Base-by-base conservation (phyloP, 495 filamentous ascomycete genomes). In the Lichina pygmaea region DNA sequence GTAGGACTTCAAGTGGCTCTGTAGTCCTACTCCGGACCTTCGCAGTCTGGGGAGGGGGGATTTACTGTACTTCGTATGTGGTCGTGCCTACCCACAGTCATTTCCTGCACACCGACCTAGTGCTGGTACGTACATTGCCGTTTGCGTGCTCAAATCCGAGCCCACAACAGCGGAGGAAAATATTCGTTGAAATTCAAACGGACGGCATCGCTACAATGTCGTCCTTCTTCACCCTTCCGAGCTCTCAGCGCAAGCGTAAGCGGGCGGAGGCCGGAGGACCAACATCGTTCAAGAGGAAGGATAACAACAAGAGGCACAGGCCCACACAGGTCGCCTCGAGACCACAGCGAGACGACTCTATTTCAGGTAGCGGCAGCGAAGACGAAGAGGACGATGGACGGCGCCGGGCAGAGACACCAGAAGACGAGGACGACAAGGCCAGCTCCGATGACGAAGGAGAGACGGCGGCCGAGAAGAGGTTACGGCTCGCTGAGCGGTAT, bases 401-500 rank as follows among this genome's bases (percentile, higher is more conserved):
- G 53, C 41, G 50, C 33, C 41, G 44, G 13, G 44, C 37, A n/a
- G 44, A 40, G 13, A 48, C 48, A 39, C 63, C 58, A 34, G 41
- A 48, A 8, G 58, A 58, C 3, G 65, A 63, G 9, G 60, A 58
- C 9, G 60, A 55, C 0, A 61, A 62, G 47, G 64, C 65, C 3
- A 50, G 60, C 32, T 70, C 66, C 3, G 71, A 70, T n/a, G 67
- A 72, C 37, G 73, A 73, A 15, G 67, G 72, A 51, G 91, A 94
- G 60, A 95, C 89, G 10, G 82, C 76, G 3, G 82, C 81, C 47
- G 82, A 93, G 53, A 75, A 81, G 58, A 71, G 89, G 47, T 58
- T 93, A 52, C 75, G 86, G 53, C 71, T 97, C 34, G 89, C 89
- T 8, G 83, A 94, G 62, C 76, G 81, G 50, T 95, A 95, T 58